Evolutionary conservation across 345 rosid genomes (phyloP).

Genomic region (Capsella bursapastoris): DNA sequence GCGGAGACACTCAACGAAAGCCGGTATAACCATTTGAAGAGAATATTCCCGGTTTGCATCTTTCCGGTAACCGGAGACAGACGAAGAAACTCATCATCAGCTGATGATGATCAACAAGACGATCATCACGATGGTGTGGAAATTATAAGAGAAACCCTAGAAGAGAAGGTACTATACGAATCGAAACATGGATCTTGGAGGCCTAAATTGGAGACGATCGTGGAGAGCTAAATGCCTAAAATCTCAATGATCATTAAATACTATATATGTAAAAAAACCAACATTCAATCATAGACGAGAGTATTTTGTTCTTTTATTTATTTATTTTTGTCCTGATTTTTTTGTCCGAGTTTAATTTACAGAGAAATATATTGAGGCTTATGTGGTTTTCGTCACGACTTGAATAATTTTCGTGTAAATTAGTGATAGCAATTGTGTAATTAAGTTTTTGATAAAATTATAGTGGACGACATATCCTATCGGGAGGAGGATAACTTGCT

Average conservation of each 20-base stretch:
- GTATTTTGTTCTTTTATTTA: neutral
- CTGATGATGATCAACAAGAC: slow-evolving; percentile 3
- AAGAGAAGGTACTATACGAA: slow-evolving; percentile 39
- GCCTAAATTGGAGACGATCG: slow-evolving; percentile 47
- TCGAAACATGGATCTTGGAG: slow-evolving; percentile 44
- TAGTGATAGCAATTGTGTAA: neutral
- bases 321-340: neutral
- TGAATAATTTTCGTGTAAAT: neutral
- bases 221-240: slow-evolving; percentile 37
- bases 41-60: slow-evolving; percentile 46
- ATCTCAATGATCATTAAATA: slow-evolving; percentile 17
- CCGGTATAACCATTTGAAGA: slow-evolving; percentile 43
- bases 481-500: neutral
- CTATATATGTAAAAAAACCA: neutral
- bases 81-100: slow-evolving; percentile 36
- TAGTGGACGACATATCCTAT: neutral
- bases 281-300: slow-evolving; percentile 23
- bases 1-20: slow-evolving; percentile 38
- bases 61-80: slow-evolving; percentile 31
- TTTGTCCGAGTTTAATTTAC: slow-evolving; percentile 23
- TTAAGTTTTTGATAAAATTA: neutral
- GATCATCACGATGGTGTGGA: slow-evolving; percentile 31
- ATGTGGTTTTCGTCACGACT: slow-evolving; percentile 11
- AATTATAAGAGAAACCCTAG: slow-evolving; percentile 27
- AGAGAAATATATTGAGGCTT: slow-evolving; percentile 28